Percentiles rank a stretch among this genome's conserved stretches.
These are phyloP conservation scores for Ulmus americana DNA, from an alignment of 331 rosid species.

Conservation along the genomic window DNA sequence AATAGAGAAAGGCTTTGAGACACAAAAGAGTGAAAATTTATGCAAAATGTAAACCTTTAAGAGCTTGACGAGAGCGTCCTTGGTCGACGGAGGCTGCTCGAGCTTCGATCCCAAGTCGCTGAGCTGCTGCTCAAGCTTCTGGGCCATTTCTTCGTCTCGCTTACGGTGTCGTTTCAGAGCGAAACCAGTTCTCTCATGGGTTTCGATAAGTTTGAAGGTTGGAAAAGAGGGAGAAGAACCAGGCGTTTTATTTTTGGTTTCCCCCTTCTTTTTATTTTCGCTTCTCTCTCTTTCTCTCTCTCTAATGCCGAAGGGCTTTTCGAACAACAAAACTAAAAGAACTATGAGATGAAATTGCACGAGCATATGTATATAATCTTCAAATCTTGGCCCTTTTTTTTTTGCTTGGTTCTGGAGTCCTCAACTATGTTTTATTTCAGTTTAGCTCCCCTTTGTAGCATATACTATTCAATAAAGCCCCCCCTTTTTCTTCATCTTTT, in stretches of 20 bases:
- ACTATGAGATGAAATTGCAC: constrained; percentile 32
- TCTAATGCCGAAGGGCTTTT: constrained; percentile 21
- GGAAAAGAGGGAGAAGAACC: background rate
- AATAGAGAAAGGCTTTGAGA: background rate
- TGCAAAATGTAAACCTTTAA: constrained; percentile 59
- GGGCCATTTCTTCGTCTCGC: constrained; percentile 41
- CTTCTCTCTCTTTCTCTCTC: constrained; percentile 5
- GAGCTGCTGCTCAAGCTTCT: constrained; percentile 63
- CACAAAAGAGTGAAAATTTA: background rate
- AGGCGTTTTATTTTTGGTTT: background rate
- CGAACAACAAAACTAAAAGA: constrained; percentile 45
- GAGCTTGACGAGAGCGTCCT: constrained; percentile 78
- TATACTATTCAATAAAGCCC: background rate
- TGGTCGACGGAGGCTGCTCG: constrained; percentile 54
- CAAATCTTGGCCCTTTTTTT: background rate
- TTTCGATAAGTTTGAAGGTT: constrained; percentile 11
- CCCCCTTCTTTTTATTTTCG: background rate
- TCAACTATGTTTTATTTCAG: background rate
- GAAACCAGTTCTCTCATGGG: constrained; percentile 38
- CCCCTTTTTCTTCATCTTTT: background rate
- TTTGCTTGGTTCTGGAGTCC: too few relatives aligned
- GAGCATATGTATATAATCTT: constrained; percentile 2
- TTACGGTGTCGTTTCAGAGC: constrained; percentile 33
- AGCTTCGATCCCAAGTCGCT: constrained; percentile 97
- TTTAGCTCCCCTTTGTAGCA: background rate